These are phyloP conservation scores for Diplodia intermedia DNA, from an alignment of 2,329 filamentous ascomycete species.

Conservation along the genomic window DNA sequence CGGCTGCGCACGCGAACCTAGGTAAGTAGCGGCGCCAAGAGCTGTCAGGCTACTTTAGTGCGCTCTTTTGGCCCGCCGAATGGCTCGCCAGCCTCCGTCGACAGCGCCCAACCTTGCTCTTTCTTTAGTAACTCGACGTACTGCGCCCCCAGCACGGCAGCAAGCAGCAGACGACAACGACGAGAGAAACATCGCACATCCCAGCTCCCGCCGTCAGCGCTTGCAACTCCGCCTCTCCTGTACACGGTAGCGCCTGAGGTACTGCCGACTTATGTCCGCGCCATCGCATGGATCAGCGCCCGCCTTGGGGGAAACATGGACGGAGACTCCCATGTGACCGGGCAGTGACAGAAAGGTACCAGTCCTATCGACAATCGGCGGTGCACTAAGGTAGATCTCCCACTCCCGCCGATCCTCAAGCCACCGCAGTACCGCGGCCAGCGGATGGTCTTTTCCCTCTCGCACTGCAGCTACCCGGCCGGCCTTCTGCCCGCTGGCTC, in stretches of 20 bases:
- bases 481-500: not conserved
- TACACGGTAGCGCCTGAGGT: not conserved
- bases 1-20: not conserved
- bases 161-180: no score
- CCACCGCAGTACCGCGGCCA: not conserved
- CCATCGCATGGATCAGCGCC: not conserved
- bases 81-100: not conserved
- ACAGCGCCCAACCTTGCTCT: not conserved
- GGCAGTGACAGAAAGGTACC: not conserved
- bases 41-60: not conserved
- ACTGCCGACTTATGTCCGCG: not conserved
- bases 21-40: not conserved
- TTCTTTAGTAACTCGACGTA: slow-evolving; percentile 1
- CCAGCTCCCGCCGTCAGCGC: not conserved
- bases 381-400: slow-evolving; percentile 2
- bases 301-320: not conserved
- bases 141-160: not conserved
- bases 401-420: slow-evolving; percentile 1
- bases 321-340: not conserved
- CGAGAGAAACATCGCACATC: not conserved
- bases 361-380: not conserved
- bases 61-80: not conserved
- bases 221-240: not conserved
- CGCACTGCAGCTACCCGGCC: not conserved
- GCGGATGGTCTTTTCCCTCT: not conserved